Evolutionary conservation across 2,329 filamentous ascomycete genomes (phyloP).

Genomic region (Penicillium sclerotiorum): DNA sequence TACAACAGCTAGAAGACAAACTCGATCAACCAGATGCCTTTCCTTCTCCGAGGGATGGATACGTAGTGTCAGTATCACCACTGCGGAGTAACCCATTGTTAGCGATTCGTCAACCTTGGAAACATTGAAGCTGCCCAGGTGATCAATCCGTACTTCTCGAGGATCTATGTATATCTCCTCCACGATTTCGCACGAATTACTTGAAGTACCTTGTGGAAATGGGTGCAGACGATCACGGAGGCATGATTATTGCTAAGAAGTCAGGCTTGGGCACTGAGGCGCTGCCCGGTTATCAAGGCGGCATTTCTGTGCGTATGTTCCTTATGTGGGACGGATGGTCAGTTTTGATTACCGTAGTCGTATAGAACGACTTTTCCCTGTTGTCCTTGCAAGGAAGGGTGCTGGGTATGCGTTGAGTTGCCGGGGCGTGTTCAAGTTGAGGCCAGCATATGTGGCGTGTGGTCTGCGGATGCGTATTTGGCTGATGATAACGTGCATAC

Average conservation of each 20-base stretch:
- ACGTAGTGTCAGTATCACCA: too few species aligned
- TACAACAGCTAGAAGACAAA: too few species aligned
- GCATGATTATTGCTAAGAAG: neutral
- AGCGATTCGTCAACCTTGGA: too few species aligned
- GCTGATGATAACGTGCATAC: conserved; percentile 2
- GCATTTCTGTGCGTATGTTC: neutral
- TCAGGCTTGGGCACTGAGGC: neutral
- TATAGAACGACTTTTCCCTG: neutral
- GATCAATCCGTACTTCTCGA: too few species aligned
- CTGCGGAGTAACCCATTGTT: too few species aligned
- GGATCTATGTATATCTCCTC: too few species aligned
- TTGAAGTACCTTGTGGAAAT: neutral
- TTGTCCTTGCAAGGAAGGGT: neutral
- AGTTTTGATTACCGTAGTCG: neutral
- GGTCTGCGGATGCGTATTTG: conserved; percentile 8
- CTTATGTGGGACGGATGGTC: neutral
- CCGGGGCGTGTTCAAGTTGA: neutral
- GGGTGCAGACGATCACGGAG: neutral
- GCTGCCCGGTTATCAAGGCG: neutral
- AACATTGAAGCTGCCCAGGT: too few species aligned
- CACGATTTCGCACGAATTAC: too few species aligned
- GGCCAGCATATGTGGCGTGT: neutral
- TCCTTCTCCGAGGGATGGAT: too few species aligned
- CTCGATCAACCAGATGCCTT: too few species aligned
- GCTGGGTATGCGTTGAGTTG: neutral